Base-by-base conservation (phyloP, 1,284 basidiomycete species). In the Fomitopsis palustris region DNA sequence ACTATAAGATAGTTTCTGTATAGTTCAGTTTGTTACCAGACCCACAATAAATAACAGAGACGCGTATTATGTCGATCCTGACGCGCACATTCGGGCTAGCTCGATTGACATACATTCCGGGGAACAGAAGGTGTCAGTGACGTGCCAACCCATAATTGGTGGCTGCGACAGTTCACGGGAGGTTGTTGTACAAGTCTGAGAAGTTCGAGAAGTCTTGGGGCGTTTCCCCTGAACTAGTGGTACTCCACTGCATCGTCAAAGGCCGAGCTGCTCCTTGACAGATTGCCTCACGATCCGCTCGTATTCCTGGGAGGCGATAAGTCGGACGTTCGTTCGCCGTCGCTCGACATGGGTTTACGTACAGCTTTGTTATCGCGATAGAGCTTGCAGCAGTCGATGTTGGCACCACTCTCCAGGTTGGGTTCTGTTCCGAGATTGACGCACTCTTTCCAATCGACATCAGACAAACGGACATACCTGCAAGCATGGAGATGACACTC, bases 401-500 rank as follows among this genome's bases (percentile, higher is more conserved):
- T 98, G 51, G 97, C 97, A 35, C 96, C 96, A 65, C 92, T 95
- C 77, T 99, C 97, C 56, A 98, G 83, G 75, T 99, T 99, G n/a
- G 97, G 97, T 79, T 99, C 96, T 88, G 66, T 55, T 56, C 61
- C 61, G 39, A 55, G 9, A 17, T 29, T 33, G 25, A 23, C 8
- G 42, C 42, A 21, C 42, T 43, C 21, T 12, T 21, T 5, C 10
- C 10, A 23, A 23, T 5, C 42, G 25, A 10, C 42, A 43, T 23
- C 42, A 23, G 10, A 23, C 42, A 23, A 10, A 37, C 31, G 58
- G 25, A 69, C 82, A 63, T 65, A 92, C 92, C 91, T 64, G 97
- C 96, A n/a, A 99, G 85, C 96, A 99, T 98, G 57, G 93, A 96
- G 65, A 99, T 88, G 21, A 99, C 96, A 66, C 93, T 95, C 6